These are phyloP conservation scores for Circinella minor DNA, from an alignment of 371 early-diverging fungal species.

Conservation along the genomic window DNA sequence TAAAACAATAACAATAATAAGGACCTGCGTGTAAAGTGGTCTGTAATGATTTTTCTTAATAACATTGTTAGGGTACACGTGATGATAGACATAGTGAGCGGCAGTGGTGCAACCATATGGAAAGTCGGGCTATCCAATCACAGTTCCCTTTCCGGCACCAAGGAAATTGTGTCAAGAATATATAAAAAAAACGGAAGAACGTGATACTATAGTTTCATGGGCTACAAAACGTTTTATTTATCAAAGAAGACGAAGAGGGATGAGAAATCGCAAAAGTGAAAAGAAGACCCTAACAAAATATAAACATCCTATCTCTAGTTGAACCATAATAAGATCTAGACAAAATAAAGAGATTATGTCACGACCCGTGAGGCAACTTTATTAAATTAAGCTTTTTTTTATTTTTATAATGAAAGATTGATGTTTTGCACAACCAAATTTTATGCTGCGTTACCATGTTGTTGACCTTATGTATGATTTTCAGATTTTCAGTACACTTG, in stretches of 20 bases:
- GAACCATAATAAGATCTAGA: neutral
- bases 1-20: too few species aligned
- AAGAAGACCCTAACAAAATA: neutral
- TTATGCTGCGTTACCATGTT: slow-evolving; percentile 8
- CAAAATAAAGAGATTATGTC: neutral
- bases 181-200: neutral
- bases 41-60: too few species aligned
- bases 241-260: neutral
- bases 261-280: too few species aligned
- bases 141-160: too few species aligned
- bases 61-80: neutral
- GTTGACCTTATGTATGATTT: neutral
- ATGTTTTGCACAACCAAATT: neutral
- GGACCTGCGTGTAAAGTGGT: too few species aligned
- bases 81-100: slow-evolving; percentile 3
- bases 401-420: neutral
- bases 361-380: neutral
- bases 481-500: too few species aligned
- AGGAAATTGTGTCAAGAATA: too few species aligned
- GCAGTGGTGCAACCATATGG: slow-evolving; percentile 10
- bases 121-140: neutral
- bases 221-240: neutral
- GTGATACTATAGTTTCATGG: neutral
- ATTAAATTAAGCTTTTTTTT: slow-evolving; percentile 7
- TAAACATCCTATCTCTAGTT: too few species aligned